These are phyloP conservation scores for Boeremia exigua DNA, from an alignment of 2,329 filamentous ascomycete species.

Conservation along the genomic window DNA sequence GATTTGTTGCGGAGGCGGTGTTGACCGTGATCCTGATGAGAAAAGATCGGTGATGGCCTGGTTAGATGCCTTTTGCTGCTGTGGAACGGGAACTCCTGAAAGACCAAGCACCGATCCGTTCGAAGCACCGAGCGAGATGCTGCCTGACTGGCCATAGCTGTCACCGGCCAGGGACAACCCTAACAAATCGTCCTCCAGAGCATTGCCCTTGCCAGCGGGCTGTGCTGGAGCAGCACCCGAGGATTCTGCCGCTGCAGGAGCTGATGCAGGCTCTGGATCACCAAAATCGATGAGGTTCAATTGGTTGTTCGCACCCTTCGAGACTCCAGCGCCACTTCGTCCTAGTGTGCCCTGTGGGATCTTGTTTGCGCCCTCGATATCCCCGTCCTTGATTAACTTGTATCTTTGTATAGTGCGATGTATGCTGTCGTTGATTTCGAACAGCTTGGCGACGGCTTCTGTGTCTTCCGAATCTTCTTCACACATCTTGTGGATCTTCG, in stretches of 20 bases:
- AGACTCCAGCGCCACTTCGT: slow-evolving; percentile 67
- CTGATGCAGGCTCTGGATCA: slow-evolving; percentile 66
- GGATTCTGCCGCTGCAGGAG: slow-evolving; percentile 36
- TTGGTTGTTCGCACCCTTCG: slow-evolving; percentile 74
- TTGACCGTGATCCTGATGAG: slow-evolving; percentile 56
- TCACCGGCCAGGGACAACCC: slow-evolving; percentile 78
- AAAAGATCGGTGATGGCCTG: slow-evolving; percentile 65
- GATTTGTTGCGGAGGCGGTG: slow-evolving; percentile 44
- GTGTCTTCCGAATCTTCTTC: slow-evolving; percentile 97
- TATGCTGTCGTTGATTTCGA: slow-evolving; percentile 99
- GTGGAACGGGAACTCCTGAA: slow-evolving; percentile 41
- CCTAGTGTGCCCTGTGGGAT: slow-evolving; percentile 82
- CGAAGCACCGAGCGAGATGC: slow-evolving; percentile 76
- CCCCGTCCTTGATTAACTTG: slow-evolving; percentile 94
- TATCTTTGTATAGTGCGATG: slow-evolving; percentile 95
- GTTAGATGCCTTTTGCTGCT: slow-evolving; percentile 48
- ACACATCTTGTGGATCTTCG: slow-evolving; percentile 99
- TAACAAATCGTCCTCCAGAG: slow-evolving; percentile 87
- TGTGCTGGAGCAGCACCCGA: slow-evolving; percentile 50
- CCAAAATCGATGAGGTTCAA: slow-evolving; percentile 94
- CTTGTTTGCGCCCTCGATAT: slow-evolving; percentile 80
- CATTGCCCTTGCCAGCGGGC: slow-evolving; percentile 61
- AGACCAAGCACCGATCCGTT: slow-evolving; percentile 50
- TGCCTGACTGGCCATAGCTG: slow-evolving; percentile 75
- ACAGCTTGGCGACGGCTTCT: slow-evolving; percentile 90